Evolutionary conservation across 352 stramenopile species (phyloP).

Genomic region (Pythium sp.): DNA sequence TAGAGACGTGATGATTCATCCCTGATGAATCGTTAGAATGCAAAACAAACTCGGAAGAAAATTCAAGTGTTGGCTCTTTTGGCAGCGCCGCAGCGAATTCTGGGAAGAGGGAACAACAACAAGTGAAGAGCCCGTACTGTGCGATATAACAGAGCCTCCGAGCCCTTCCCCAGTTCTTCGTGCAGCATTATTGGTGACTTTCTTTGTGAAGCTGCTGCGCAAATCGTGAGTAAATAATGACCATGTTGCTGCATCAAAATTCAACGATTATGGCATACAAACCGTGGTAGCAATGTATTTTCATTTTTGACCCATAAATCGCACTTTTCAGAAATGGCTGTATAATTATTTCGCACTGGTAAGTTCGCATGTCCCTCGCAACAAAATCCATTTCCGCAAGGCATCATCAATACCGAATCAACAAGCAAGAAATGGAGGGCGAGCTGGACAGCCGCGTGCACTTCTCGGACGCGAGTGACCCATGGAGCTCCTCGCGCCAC

Average conservation of each 20-base stretch:
- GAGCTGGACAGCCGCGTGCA: slow-evolving; percentile 75
- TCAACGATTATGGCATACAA: neutral
- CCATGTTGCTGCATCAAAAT: neutral
- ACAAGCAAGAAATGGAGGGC: slow-evolving; percentile 41
- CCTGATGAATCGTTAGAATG: neutral
- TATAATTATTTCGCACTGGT: neutral
- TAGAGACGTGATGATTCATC: too few relatives aligned
- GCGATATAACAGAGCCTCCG: neutral
- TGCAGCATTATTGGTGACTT: too few relatives aligned
- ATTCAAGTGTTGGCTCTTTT: neutral
- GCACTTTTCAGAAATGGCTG: neutral
- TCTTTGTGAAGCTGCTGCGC: too few relatives aligned
- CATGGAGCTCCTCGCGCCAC: slow-evolving; percentile 70
- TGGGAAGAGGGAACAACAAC: neutral
- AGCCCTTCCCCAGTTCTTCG: neutral
- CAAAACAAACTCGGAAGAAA: neutral
- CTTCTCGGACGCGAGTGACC: slow-evolving; percentile 67
- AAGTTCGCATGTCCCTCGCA: neutral
- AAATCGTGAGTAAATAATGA: too few relatives aligned
- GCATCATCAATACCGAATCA: neutral
- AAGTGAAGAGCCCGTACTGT: neutral
- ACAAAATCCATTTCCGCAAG: neutral
- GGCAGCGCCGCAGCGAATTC: too few relatives aligned
- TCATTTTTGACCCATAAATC: neutral
- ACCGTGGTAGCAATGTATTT: neutral